Base-by-base conservation (phyloP, 306 rosid species). In the Astragalus membranaceus region DNA sequence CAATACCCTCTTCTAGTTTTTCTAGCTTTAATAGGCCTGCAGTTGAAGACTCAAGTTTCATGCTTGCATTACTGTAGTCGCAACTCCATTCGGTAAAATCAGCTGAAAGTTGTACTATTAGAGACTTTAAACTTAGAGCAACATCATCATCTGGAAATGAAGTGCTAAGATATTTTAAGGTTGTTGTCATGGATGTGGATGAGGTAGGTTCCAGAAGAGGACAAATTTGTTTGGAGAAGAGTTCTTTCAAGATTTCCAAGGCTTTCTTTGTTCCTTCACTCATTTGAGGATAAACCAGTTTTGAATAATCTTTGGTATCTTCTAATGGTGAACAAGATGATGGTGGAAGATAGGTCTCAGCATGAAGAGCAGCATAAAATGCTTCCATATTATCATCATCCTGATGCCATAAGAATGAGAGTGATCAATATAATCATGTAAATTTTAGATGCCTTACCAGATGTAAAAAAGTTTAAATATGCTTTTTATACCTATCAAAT, bases 351-450 rank as follows among this genome's bases (percentile, higher is more conserved):
- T 49, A 52, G 75, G 56, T 52, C 75, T 79, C 83, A 4, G 75
- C 83, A 44, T 52, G 62, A 20, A 73, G 78, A 7, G 79, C n/a
- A 43, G 79, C 75, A 73, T 79, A 79, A 73, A 79, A 79, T 32
- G 72, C 43, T 68, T 70, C 78, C 83, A 79, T 79, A 5, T 33
- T 54, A 50, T 65, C 73, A 32, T 74, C 69, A 16, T 2, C 30
- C 30, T 26, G 30, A 1, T 26, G 30, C 30, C 30, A 26, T 26
- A 26, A 26, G 30, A 2, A 26, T 2, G 30, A 26, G 2, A 26
- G 30, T 26, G 30, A 26, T 26, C 30, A 26, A 26, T 26, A 26
- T 26, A 26, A 26, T 26, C 30, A 26, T 26, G 30, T 26, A 26
- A 26, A 26, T 2, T 26, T 26, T 26, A 26, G 30, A 3, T 26